Percentiles rank a stretch among this genome's conserved stretches.
phyloP scores from a whole-genome alignment of 805 yeast genomes.

The Kuraishia cidri region DNA sequence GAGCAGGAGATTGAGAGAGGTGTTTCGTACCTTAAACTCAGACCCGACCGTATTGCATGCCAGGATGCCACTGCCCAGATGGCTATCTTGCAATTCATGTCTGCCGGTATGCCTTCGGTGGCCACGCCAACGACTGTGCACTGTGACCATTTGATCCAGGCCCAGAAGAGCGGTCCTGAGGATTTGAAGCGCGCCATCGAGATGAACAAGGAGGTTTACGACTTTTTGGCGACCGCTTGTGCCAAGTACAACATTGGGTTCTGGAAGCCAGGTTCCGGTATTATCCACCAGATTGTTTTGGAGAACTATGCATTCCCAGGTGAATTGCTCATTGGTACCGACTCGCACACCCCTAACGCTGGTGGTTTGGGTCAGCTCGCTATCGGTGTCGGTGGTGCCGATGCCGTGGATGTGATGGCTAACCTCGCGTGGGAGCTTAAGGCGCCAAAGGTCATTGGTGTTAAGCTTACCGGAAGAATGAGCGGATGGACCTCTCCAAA shows the following conservation, averaged over 20 bases:
- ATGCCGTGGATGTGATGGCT: constrained; percentile 95
- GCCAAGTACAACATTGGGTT: constrained; percentile 94
- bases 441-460: constrained; percentile 95
- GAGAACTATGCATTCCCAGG: constrained; percentile 98
- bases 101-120: constrained; percentile 82
- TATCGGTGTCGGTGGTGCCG: constrained; percentile 99
- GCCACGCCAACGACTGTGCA: constrained; percentile 94
- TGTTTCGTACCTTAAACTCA: constrained; percentile 78
- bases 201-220: constrained; percentile 91
- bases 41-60: constrained; percentile 98
- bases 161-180: constrained; percentile 82
- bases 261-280: constrained; percentile 99
- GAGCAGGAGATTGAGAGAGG: constrained; percentile 74
- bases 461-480: constrained; percentile 85
- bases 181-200: constrained; percentile 78
- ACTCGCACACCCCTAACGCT: constrained; percentile 96
- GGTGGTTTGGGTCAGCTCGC: constrained; percentile 98
- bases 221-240: constrained; percentile 87
- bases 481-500: constrained; percentile 97
- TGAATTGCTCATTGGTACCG: constrained; percentile 92
- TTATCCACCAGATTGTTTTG: constrained; percentile 91
- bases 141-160: constrained; percentile 97
- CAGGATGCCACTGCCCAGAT: constrained; percentile 99
- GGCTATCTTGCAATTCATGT: constrained; percentile 98
- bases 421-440: constrained; percentile 95